phyloP scores from a whole-genome alignment of 345 rosid species.

The Brassica incana region DNA sequence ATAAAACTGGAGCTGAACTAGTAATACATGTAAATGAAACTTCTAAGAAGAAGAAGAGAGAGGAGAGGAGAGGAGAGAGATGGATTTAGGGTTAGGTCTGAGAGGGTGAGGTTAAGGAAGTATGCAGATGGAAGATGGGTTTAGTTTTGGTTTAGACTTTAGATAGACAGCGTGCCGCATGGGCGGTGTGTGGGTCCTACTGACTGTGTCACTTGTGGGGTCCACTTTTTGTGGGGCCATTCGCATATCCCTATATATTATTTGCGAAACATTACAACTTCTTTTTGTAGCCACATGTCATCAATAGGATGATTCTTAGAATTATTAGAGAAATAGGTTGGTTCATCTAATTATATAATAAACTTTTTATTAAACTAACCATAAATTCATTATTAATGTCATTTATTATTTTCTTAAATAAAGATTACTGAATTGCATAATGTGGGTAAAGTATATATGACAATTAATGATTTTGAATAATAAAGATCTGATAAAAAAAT shows the following conservation, averaged over 20 bases:
- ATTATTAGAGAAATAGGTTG: no score
- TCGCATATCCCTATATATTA: background rate
- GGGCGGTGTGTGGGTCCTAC: constrained; percentile 70
- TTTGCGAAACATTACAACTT: no score
- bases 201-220: constrained; percentile 39
- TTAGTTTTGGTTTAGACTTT: constrained; percentile 50
- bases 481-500: no score
- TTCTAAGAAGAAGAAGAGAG: constrained; percentile 19
- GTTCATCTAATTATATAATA: no score
- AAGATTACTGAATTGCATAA: no score
- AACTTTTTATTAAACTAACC: no score
- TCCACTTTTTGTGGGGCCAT: constrained; percentile 35
- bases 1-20: constrained; percentile 34
- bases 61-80: constrained; percentile 18
- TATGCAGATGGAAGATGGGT: constrained; percentile 49
- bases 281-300: no score
- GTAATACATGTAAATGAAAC: constrained; percentile 40
- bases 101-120: constrained; percentile 62
- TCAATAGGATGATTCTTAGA: no score
- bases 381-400: no score
- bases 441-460: no score
- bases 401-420: no score
- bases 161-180: constrained; percentile 71
- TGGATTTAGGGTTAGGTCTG: constrained; percentile 37
- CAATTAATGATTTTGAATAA: no score